Percentiles rank a stretch among this genome's conserved stretches.
Conservation (phyloP, 75 land plant species). For the Selaginella moellendorffii region DNA sequence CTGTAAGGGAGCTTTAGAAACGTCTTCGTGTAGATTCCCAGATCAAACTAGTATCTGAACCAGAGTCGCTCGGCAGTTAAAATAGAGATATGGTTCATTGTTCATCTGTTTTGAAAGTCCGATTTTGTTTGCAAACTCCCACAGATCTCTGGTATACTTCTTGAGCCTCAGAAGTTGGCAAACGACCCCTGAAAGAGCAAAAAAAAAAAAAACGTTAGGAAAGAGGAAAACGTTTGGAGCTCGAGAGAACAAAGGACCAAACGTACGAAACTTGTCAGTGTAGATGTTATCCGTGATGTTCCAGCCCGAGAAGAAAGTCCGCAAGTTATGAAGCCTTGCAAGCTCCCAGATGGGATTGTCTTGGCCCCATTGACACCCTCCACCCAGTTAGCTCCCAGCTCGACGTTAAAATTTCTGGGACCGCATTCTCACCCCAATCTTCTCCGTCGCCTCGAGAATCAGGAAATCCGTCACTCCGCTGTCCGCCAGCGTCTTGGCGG, state of each 20-base stretch:
- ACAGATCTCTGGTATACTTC: neutral
- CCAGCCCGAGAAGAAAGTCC: constrained; percentile 37
- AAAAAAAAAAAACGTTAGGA: neutral
- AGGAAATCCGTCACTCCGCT: constrained; percentile 49
- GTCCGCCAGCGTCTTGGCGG: constrained; percentile 46
- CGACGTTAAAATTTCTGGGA: constrained; percentile 40
- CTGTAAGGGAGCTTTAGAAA: neutral
- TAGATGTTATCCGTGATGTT: constrained; percentile 52
- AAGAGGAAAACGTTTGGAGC: neutral
- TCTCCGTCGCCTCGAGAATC: constrained; percentile 53
- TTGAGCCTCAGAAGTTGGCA: too few relatives aligned
- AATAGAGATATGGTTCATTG: constrained; percentile 9
- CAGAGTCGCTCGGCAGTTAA: constrained; percentile 22
- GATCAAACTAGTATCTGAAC: constrained; percentile 8
- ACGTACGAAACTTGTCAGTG: constrained; percentile 21
- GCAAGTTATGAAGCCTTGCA: constrained; percentile 28
- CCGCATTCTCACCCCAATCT: constrained; percentile 59
- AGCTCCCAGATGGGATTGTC: constrained; percentile 55
- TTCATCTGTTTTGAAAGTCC: neutral
- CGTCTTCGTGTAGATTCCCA: constrained; percentile 77
- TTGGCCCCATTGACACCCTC: constrained; percentile 57
- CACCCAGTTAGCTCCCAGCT: constrained; percentile 77
- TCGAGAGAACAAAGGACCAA: neutral
- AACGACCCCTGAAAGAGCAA: neutral
- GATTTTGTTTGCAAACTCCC: neutral